Evolutionary conservation across 805 yeast species (phyloP), one percentile per base, ranked within the genome.

Genomic region (Pichia deserticola): DNA sequence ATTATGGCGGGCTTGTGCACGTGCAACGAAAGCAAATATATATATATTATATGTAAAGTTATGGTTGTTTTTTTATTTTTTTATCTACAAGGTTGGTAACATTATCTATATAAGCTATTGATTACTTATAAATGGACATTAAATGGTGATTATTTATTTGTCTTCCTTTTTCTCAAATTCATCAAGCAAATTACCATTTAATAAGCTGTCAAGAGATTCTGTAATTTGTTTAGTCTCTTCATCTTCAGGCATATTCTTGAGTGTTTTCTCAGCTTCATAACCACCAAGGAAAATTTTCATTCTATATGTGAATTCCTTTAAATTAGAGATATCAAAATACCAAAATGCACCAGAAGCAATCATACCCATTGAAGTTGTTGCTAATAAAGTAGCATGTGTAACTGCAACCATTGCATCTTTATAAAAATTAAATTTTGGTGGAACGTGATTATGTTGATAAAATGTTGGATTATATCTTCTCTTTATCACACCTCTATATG

Each of bases 351-450:
- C 95, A 38, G 86, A 77, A 2, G 82, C 70, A 5, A 79, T 66
- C 88, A 87, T 86, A 1, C 87, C 77, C 57, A 84, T 76, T 0
- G 88, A 78, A 1, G 89, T 76, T 0, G 82, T 75, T 3, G 96
- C 86, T 15, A 90, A 68, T 43, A 85, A 67, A 0, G 96, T 79
- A 2, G 96, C 95, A 39, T 86, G 83, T 0, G 84, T 79, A 3
- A 90, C 88, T 0, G 97, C 97, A 39, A 82, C 80, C 35, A 88
- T 78, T 2, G 96, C 96, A 63, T 89, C 96, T 48, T 80, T 78
- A 53, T 86, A 81, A 62, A 86, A 82, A 33, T 86, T 83, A 60
- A 83, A 85, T n/a, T 81, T 73, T 5, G 96, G 96, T 2, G 95
- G 95, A 50, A 79, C 76, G 59, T 89, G 92, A 66, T 89, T 89